Conservation (phyloP, 768 basidiomycete genomes). For the Lanmaoa pseudosensibilis region DNA sequence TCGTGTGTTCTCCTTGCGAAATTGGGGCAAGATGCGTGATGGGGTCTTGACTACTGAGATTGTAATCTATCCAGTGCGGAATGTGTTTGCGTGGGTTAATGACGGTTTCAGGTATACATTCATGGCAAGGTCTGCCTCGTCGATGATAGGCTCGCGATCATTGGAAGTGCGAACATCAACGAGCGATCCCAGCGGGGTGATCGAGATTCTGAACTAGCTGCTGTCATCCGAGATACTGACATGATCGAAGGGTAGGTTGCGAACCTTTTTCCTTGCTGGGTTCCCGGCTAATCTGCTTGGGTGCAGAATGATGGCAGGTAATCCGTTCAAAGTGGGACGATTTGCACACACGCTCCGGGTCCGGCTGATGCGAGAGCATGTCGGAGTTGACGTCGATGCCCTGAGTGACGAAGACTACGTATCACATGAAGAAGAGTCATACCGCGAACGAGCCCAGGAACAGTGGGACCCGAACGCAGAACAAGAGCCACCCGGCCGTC, state of each 20-base stretch:
- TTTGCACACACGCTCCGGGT: conserved; percentile 94
- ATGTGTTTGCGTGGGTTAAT: conserved; percentile 8
- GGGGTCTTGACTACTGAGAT: conserved; percentile 87
- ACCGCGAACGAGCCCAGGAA: conserved; percentile 49
- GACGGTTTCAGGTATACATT: conserved; percentile 68
- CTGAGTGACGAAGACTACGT: conserved; percentile 75
- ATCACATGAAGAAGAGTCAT: conserved; percentile 49
- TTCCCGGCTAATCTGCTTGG: conserved; percentile 2
- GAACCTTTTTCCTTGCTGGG: background rate
- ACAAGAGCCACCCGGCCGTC: conserved; percentile 48
- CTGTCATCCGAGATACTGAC: conserved; percentile 93
- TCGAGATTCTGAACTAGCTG: conserved; percentile 92
- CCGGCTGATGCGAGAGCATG: conserved; percentile 94
- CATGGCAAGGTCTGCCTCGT: conserved; percentile 76
- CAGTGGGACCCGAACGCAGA: conserved; percentile 75
- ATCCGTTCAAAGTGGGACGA: conserved; percentile 92
- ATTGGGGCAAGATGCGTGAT: conserved; percentile 89
- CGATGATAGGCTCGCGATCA: conserved; percentile 92
- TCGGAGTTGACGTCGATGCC: conserved; percentile 92
- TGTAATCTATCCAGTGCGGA: conserved; percentile 38
- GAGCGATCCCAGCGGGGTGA: conserved; percentile 95
- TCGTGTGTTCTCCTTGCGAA: conserved; percentile 84
- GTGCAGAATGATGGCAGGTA: conserved; percentile 85
- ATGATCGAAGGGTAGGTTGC: conserved; percentile 84
- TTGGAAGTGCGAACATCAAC: conserved; percentile 97